Evolutionary conservation across 2,329 filamentous ascomycete genomes (phyloP).

Genomic region (Alternaria arbusti): DNA sequence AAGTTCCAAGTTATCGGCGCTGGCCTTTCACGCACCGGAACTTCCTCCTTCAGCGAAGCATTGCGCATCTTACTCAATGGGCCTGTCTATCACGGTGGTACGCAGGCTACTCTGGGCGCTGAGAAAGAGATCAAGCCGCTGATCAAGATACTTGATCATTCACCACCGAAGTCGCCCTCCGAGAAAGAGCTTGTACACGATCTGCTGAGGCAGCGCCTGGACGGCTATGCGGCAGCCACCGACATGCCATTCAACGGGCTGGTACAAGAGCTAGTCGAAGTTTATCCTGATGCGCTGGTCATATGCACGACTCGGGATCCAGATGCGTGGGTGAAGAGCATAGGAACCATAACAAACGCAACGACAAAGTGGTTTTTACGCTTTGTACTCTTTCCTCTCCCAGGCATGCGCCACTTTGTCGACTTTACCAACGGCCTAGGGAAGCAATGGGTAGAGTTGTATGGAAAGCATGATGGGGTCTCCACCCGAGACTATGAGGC

Average conservation of each 20-base stretch:
- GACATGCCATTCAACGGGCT: slow-evolving; percentile 54
- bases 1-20: slow-evolving; percentile 53
- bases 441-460: slow-evolving; percentile 15
- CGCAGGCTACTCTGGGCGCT: slow-evolving; percentile 36
- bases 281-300: slow-evolving; percentile 59
- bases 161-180: slow-evolving; percentile 6
- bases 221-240: slow-evolving; percentile 56
- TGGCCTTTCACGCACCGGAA: slow-evolving; percentile 57
- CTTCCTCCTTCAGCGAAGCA: slow-evolving; percentile 58
- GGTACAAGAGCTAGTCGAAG: slow-evolving; percentile 54
- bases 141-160: slow-evolving; percentile 32
- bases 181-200: slow-evolving; percentile 5
- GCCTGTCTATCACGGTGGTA: slow-evolving; percentile 60
- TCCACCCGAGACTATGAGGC: slow-evolving; percentile 5
- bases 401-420: slow-evolving; percentile 25
- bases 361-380: slow-evolving; percentile 24
- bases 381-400: slow-evolving; percentile 25
- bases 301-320: slow-evolving; percentile 42
- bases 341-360: slow-evolving; percentile 12
- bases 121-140: slow-evolving; percentile 22
- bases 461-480: slow-evolving; percentile 9
- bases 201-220: slow-evolving; percentile 41
- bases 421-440: slow-evolving; percentile 21
- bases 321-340: slow-evolving; percentile 31
- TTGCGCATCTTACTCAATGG: slow-evolving; percentile 57